Percentiles rank a stretch among this genome's conserved stretches.
Conservation (phyloP, 2,329 filamentous ascomycete genomes). For the Ascochyta clinopodiicola region DNA sequence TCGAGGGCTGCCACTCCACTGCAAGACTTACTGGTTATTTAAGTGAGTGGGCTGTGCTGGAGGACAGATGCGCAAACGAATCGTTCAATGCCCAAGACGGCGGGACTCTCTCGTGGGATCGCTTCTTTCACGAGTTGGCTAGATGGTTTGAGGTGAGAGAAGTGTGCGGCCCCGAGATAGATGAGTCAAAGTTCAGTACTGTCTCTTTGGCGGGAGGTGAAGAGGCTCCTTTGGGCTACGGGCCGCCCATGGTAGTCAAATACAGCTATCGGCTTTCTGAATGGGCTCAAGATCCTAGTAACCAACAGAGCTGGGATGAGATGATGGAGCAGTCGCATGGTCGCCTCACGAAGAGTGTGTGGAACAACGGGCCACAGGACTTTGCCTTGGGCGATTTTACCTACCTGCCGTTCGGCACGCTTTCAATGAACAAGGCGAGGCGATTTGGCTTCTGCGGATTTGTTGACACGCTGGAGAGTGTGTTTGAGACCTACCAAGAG, state of each 20-base stretch:
- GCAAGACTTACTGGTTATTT: constrained; percentile 20
- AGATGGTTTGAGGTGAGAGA: constrained; percentile 12
- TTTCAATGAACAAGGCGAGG: constrained; percentile 15
- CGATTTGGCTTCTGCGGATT: constrained; percentile 19
- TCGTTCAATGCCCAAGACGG: constrained; percentile 16
- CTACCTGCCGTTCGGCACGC: constrained; percentile 6
- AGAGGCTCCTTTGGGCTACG: constrained; percentile 12
- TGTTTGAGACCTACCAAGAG: constrained; percentile 23
- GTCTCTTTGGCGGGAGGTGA: constrained; percentile 2
- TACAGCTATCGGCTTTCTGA: constrained; percentile 1
- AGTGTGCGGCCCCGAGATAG: neutral
- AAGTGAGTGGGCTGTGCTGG: constrained; percentile 21
- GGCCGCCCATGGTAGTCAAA: constrained; percentile 5
- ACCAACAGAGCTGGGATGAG: constrained; percentile 2
- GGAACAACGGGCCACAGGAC: constrained; percentile 2
- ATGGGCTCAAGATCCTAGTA: constrained; percentile 3
- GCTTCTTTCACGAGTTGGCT: constrained; percentile 20
- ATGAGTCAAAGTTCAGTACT: neutral
- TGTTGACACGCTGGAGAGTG: constrained; percentile 18
- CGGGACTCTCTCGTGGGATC: constrained; percentile 7
- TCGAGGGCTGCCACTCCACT: constrained; percentile 14
- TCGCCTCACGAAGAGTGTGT: constrained; percentile 12
- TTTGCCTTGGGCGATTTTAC: constrained; percentile 15
- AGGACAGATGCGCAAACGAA: constrained; percentile 16
- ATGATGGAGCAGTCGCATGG: constrained; percentile 15